A percentile compares a stretch with the other conserved stretches of the same genome.
Evolutionary conservation across 116 monocot species (phyloP).

Genomic region (Papilionanthe hybrid): DNA sequence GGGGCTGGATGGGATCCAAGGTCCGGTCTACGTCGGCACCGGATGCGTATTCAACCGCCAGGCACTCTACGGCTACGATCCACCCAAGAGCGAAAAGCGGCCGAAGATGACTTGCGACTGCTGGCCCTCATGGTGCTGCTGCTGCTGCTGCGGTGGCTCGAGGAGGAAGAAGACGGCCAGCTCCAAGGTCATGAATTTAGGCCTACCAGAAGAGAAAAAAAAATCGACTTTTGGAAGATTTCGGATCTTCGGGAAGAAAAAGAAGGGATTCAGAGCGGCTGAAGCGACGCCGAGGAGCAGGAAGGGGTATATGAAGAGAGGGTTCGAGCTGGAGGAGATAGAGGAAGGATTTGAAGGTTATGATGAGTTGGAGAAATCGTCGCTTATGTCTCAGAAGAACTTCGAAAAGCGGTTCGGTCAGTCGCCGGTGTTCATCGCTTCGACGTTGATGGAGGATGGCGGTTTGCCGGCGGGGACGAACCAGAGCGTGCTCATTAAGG

Average conservation of each 20-base stretch:
- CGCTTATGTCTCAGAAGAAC: constrained; percentile 94
- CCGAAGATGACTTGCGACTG: too few relatives aligned
- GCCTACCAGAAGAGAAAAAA: background rate
- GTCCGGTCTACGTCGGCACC: too few relatives aligned
- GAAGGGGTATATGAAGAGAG: constrained; percentile 38
- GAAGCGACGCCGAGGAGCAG: too few relatives aligned
- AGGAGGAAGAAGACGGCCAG: constrained; percentile 24
- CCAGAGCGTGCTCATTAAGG: constrained; percentile 51
- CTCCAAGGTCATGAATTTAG: constrained; percentile 15
- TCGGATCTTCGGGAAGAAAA: constrained; percentile 13
- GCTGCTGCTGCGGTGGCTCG: constrained; percentile 54
- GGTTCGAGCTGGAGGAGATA: constrained; percentile 72
- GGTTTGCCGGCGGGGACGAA: constrained; percentile 56
- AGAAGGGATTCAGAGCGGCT: constrained; percentile 23
- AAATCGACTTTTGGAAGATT: background rate
- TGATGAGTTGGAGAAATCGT: constrained; percentile 76
- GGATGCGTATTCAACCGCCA: too few relatives aligned
- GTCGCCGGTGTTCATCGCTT: constrained; percentile 87
- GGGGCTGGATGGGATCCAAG: too few relatives aligned
- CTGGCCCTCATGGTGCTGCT: constrained; percentile 53
- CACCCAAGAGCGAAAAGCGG: too few relatives aligned
- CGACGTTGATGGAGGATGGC: constrained; percentile 83
- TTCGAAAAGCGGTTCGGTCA: constrained; percentile 94
- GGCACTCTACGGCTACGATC: too few relatives aligned
- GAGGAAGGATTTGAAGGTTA: constrained; percentile 90